Conservation (phyloP, 805 yeast genomes). For the Monosporozyma siamensis region DNA sequence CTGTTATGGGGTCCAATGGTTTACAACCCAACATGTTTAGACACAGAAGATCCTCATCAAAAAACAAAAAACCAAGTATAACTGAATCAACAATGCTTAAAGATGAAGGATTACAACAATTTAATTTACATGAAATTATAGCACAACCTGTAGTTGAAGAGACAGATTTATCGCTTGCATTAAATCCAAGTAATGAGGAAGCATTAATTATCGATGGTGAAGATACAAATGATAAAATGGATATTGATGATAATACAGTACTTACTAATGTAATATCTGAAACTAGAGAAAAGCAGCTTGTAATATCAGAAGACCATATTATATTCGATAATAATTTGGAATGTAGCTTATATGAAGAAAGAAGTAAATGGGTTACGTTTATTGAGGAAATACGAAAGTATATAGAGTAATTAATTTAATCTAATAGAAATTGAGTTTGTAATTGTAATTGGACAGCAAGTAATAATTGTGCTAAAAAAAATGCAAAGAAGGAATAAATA, state of each 20-base stretch:
- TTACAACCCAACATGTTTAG: conserved; percentile 5
- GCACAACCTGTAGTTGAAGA: conserved; percentile 20
- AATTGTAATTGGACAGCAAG: neutral
- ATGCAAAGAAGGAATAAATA: neutral
- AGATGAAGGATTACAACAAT: conserved; percentile 29
- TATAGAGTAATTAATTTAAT: neutral
- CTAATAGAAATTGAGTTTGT: neutral
- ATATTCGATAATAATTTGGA: conserved; percentile 8
- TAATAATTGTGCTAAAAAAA: too few species aligned
- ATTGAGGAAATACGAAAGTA: conserved; percentile 7
- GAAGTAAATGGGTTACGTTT: conserved; percentile 18
- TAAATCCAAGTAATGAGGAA: conserved; percentile 5
- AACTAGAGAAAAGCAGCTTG: conserved; percentile 9
- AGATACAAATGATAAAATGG: conserved; percentile 7
- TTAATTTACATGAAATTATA: conserved; percentile 27
- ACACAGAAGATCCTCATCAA: conserved; percentile 24
- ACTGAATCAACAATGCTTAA: conserved; percentile 26
- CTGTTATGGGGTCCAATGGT: neutral
- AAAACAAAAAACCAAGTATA: conserved; percentile 24
- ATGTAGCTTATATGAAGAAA: conserved; percentile 20
- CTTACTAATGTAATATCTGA: neutral
- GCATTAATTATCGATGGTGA: conserved; percentile 4
- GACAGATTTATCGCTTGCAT: conserved; percentile 5
- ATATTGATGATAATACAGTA: conserved; percentile 2
- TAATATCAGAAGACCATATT: conserved; percentile 26